phyloP scores from a whole-genome alignment of 768 basidiomycete species.

The Suillus placidus region DNA sequence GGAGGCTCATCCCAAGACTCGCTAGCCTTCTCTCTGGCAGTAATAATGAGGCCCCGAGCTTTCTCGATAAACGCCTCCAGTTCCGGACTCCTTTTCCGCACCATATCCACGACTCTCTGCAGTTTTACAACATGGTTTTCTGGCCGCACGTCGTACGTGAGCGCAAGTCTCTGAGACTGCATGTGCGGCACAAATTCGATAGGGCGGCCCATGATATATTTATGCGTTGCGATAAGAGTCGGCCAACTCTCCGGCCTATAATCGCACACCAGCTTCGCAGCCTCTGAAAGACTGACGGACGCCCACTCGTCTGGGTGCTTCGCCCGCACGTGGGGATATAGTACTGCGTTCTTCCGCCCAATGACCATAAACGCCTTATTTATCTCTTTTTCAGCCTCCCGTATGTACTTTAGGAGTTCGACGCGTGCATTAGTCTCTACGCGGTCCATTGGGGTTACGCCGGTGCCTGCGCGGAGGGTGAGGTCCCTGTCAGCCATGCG shows the following conservation, averaged over 20 bases:
- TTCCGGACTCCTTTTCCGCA: constrained; percentile 40
- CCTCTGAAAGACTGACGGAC: constrained; percentile 55
- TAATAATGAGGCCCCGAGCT: constrained; percentile 45
- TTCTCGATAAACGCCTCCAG: constrained; percentile 55
- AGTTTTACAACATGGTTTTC: constrained; percentile 55
- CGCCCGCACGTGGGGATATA: constrained; percentile 51
- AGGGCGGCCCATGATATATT: constrained; percentile 59
- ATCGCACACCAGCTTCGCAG: constrained; percentile 46
- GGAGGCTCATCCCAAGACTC: constrained; percentile 36
- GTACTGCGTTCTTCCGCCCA: constrained; percentile 25
- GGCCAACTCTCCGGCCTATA: constrained; percentile 31
- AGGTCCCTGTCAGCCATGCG: constrained; percentile 51
- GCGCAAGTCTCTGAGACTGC: constrained; percentile 46
- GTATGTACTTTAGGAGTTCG: constrained; percentile 61
- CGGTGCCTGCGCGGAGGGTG: constrained; percentile 49
- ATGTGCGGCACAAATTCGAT: constrained; percentile 55
- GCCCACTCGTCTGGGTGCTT: constrained; percentile 55
- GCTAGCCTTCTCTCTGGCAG: constrained; percentile 32
- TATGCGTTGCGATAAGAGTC: constrained; percentile 58
- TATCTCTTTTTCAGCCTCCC: constrained; percentile 50
- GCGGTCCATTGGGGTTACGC: constrained; percentile 29
- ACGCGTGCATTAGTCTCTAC: constrained; percentile 61
- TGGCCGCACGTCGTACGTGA: constrained; percentile 68
- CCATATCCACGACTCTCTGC: constrained; percentile 50
- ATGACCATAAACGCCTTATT: constrained; percentile 46